These are phyloP conservation scores for Ciborinia camelliae DNA, from an alignment of 2,329 filamentous ascomycete genomes.

Conservation along the genomic window DNA sequence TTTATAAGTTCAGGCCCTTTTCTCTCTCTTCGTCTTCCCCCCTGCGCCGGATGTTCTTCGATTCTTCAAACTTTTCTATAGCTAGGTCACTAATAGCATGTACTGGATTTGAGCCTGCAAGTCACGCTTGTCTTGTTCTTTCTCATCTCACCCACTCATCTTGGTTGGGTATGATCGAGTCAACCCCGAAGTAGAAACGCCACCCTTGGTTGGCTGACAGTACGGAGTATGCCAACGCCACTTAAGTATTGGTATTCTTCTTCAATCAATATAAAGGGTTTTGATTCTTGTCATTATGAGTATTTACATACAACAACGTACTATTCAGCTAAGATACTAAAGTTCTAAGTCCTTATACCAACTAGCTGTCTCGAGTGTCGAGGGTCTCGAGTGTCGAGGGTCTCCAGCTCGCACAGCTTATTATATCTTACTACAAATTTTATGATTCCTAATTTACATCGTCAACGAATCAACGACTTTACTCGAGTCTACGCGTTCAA, in stretches of 20 bases:
- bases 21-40: neutral
- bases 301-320: neutral
- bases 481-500: constrained; percentile 5
- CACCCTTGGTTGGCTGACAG: neutral
- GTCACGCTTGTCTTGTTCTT: neutral
- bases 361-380: too few species aligned
- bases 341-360: neutral
- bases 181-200: neutral
- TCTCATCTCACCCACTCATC: neutral
- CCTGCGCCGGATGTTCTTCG: neutral
- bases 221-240: neutral
- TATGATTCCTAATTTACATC: constrained; percentile 2
- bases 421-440: too few species aligned
- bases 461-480: too few species aligned
- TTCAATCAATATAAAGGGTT: neutral
- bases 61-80: neutral
- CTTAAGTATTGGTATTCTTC: neutral
- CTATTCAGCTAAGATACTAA: neutral
- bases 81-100: neutral
- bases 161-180: neutral
- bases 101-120: neutral
- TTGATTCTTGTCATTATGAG: neutral
- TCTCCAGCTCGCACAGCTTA: too few species aligned
- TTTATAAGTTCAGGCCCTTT: neutral
- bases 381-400: too few species aligned